These are phyloP conservation scores for Macrophomina pseudophaseolina DNA, from an alignment of 2,329 filamentous ascomycete species.

Conservation along the genomic window DNA sequence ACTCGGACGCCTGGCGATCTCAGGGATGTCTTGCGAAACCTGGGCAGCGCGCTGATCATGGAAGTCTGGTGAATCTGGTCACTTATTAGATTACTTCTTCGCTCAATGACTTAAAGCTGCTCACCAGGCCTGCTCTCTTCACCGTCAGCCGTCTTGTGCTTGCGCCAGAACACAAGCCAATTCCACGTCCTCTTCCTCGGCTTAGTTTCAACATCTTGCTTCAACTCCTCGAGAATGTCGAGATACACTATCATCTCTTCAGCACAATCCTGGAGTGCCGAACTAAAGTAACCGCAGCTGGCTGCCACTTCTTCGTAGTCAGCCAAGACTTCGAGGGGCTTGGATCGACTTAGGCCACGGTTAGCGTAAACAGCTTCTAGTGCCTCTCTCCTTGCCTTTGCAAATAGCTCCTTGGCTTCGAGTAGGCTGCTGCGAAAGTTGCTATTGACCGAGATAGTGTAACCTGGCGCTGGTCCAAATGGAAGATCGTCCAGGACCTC, in stretches of 20 bases:
- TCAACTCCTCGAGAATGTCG: constrained; percentile 83
- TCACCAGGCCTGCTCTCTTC: constrained; percentile 33
- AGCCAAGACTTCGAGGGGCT: constrained; percentile 77
- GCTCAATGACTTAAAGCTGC: neutral
- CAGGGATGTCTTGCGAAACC: constrained; percentile 42
- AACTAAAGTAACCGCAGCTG: constrained; percentile 97
- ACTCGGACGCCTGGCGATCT: constrained; percentile 34
- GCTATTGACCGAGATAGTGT: constrained; percentile 75
- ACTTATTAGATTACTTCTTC: constrained; percentile 26
- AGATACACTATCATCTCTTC: constrained; percentile 86
- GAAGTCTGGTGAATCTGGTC: constrained; percentile 34
- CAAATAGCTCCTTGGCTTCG: constrained; percentile 81
- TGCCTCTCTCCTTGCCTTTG: constrained; percentile 74
- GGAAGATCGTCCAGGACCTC: constrained; percentile 87
- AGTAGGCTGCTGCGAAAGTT: constrained; percentile 80
- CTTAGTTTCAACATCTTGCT: constrained; percentile 68
- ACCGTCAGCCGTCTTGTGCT: constrained; percentile 31
- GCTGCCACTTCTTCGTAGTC: constrained; percentile 97
- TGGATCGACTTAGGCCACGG: constrained; percentile 72
- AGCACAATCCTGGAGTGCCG: constrained; percentile 86
- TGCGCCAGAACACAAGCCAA: constrained; percentile 83
- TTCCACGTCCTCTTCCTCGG: constrained; percentile 71
- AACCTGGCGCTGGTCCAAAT: constrained; percentile 71
- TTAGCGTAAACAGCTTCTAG: constrained; percentile 79
- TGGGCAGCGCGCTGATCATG: constrained; percentile 37